Conservation (phyloP, 164 flowering plant species). For the Litsea cubeba region DNA sequence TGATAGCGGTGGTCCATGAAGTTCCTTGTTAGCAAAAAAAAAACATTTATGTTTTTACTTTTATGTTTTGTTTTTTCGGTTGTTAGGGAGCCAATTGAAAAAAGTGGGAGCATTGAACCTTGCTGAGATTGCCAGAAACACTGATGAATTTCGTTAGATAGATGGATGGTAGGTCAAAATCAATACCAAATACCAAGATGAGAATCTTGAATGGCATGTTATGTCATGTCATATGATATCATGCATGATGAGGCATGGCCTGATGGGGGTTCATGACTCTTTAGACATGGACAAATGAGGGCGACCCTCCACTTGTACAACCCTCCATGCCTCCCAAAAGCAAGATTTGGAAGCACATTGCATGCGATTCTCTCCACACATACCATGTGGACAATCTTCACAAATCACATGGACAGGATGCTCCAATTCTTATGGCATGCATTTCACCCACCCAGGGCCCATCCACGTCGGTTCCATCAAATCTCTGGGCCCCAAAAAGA, state of each 20-base stretch:
- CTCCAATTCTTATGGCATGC: neutral
- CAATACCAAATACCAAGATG: neutral
- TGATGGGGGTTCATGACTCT: neutral
- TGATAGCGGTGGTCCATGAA: too few relatives aligned
- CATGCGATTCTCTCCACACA: neutral
- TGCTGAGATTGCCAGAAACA: neutral
- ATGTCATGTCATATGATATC: neutral
- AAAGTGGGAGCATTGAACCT: neutral
- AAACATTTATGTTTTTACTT: too few relatives aligned
- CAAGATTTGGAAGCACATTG: neutral
- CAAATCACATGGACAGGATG: neutral
- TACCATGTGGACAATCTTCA: neutral
- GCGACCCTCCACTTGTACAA: neutral
- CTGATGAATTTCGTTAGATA: neutral
- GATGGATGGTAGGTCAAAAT: neutral
- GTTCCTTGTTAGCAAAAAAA: neutral
- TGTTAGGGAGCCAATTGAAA: too few relatives aligned
- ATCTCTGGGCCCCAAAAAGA: too few relatives aligned
- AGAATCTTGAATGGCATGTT: neutral
- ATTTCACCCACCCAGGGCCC: too few relatives aligned
- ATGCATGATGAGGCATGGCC: neutral
- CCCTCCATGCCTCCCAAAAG: neutral
- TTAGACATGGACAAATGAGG: neutral
- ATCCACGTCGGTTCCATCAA: too few relatives aligned
- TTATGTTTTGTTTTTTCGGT: neutral